phyloP scores from a whole-genome alignment of 306 rosid species.

The Begonia loranthoides region DNA sequence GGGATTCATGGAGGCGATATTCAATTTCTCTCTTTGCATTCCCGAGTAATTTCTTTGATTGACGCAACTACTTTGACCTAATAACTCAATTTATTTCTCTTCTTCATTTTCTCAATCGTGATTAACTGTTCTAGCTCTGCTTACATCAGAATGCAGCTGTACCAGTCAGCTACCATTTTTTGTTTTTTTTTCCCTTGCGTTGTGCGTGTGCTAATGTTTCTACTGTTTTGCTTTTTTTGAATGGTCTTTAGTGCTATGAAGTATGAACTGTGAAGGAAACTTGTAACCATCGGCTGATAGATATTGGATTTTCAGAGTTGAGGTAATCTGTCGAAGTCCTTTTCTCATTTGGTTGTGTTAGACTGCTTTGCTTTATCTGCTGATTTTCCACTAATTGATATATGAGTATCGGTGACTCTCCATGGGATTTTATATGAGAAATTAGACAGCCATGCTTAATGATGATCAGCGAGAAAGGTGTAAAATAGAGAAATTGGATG shows the following conservation, averaged over 20 bases:
- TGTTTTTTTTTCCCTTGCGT: not conserved
- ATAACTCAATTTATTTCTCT: not conserved
- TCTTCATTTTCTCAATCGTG: not conserved
- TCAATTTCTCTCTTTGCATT: too few species aligned
- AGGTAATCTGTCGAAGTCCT: not conserved
- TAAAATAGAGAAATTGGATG: too few species aligned
- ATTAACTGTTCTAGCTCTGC: slow-evolving; percentile 1
- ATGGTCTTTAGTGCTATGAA: not conserved
- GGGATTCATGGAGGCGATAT: too few species aligned
- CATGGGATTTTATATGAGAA: too few species aligned
- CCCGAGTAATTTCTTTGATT: slow-evolving; percentile 1
- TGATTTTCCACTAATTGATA: not conserved
- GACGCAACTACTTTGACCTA: slow-evolving; percentile 4
- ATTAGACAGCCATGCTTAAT: too few species aligned
- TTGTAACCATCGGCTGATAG: not conserved
- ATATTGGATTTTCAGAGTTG: not conserved
- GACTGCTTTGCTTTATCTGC: not conserved
- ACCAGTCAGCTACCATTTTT: not conserved
- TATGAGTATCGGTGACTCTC: too few species aligned
- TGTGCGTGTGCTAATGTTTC: not conserved
- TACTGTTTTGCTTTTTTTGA: not conserved
- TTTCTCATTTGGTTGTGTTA: not conserved
- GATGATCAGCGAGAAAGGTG: too few species aligned
- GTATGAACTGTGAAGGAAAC: not conserved
- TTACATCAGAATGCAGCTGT: not conserved